Base-by-base conservation (phyloP, 1,284 basidiomycete genomes). In the Vanrija sp. region DNA sequence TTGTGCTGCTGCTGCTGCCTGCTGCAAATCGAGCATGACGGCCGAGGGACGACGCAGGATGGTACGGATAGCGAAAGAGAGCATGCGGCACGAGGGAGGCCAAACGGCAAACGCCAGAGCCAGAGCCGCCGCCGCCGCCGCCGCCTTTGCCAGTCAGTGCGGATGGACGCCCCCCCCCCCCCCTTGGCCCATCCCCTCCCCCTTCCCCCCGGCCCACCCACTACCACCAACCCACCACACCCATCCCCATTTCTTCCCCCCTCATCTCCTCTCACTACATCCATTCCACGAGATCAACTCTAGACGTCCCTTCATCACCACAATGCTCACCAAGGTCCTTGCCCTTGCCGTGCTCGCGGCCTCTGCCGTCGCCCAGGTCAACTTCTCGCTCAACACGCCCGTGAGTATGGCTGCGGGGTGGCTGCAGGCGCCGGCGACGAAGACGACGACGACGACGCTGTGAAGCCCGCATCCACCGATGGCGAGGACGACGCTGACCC, bases 311-410 rank as follows among this genome's bases (percentile, higher is more conserved):
- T 53, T 39, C 48, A 37, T 23, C 38, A 27, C 42, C 36, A 64
- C 55, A 56, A 69, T 71, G 67, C 55, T 68, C 62, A 41, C 52
- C 57, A 62, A 60, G 41, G 45, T 52, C 56, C 35, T 63, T 42
- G 41, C 64, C 42, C 45, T 59, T 47, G 51, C 64, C 48, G 56
- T 62, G 43, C 57, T 68, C 50, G 66, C 63, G 35, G 66, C 56
- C 49, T 47, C 64, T 38, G 64, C 64, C 39, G 31, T 63, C 25
- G 71, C 65, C 44, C 62, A 68, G 59, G 42, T 37, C 3, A 47
- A 59, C 22, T 60, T 63, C 59, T 59, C 59, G 31, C 62, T 71
- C 59, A 64, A 54, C 64, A 73, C 71, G 36, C 68, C 71, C 23
- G 71, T 73, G 49, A 60, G 71, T 72, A 31, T 14, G 12, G 31